Evolutionary conservation across 1,139 yeast genomes (phyloP).

Genomic region (Pichia sp.): DNA sequence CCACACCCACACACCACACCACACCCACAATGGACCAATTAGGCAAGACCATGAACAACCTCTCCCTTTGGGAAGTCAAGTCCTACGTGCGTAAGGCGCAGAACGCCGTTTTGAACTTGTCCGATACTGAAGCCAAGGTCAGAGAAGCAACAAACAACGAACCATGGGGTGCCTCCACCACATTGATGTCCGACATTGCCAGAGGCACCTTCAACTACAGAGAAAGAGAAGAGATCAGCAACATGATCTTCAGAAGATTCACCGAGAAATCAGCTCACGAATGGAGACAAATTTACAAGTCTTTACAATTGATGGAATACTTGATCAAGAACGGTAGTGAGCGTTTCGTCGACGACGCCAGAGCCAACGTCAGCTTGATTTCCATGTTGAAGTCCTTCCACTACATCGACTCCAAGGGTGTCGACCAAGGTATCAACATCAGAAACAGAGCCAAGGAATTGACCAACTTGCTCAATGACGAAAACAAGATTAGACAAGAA

Average conservation of each 20-base stretch:
- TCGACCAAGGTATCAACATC: slow-evolving; percentile 96
- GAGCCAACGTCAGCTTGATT: slow-evolving; percentile 78
- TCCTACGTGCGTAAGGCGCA: slow-evolving; percentile 98
- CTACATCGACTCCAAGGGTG: slow-evolving; percentile 89
- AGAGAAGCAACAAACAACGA: slow-evolving; percentile 98
- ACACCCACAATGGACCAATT: slow-evolving; percentile 35
- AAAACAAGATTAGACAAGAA: slow-evolving; percentile 72
- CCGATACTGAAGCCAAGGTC: slow-evolving; percentile 95
- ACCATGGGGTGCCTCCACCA: slow-evolving; percentile 98
- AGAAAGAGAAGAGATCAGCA: slow-evolving; percentile 68
- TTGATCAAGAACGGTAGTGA: slow-evolving; percentile 91
- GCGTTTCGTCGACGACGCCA: slow-evolving; percentile 90
- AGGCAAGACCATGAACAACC: slow-evolving; percentile 73
- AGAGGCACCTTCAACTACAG: slow-evolving; percentile 89
- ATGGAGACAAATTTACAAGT: slow-evolving; percentile 98
- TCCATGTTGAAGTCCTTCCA: slow-evolving; percentile 93
- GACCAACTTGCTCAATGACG: slow-evolving; percentile 71
- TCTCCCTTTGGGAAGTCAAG: slow-evolving; percentile 91
- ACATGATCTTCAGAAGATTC: slow-evolving; percentile 27
- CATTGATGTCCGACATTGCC: slow-evolving; percentile 92
- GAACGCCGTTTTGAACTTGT: slow-evolving; percentile 91
- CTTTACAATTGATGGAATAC: slow-evolving; percentile 88
- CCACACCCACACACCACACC: background rate
- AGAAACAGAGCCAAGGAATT: slow-evolving; percentile 86
- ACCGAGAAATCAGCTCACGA: slow-evolving; percentile 79